Conservation (phyloP, 2,329 filamentous ascomycete species). For the Colletotrichum falcatum region DNA sequence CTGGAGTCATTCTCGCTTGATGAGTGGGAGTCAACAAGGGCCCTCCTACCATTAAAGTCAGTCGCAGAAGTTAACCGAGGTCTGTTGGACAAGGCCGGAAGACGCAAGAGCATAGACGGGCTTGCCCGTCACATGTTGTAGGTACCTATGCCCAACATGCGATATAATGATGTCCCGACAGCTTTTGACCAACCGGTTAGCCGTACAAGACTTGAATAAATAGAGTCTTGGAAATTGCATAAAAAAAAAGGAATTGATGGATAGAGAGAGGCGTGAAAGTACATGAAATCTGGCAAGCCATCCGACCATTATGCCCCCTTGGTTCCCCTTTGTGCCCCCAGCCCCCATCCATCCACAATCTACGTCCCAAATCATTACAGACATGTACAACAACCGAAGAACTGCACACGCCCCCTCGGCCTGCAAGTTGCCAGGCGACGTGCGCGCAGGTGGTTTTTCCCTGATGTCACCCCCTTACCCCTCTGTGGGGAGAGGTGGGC, state of each 20-base stretch:
- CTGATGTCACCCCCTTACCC: conserved; percentile 10
- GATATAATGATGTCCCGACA: background rate
- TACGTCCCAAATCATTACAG: conserved; percentile 20
- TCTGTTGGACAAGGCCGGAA: background rate
- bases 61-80: background rate
- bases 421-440: background rate
- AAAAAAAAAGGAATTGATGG: too few relatives aligned
- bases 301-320: background rate
- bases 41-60: conserved; percentile 23
- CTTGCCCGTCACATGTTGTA: conserved; percentile 5
- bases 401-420: background rate
- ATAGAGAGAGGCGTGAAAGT: conserved; percentile 9
- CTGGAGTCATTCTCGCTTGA: conserved; percentile 15
- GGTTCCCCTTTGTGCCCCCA: conserved; percentile 14
- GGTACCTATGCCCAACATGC: background rate
- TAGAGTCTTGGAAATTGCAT: too few relatives aligned
- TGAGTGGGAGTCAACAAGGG: conserved; percentile 21
- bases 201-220: conserved; percentile 2
- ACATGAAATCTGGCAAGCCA: conserved; percentile 12
- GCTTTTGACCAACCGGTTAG: background rate
- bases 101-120: background rate
- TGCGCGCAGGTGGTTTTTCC: background rate
- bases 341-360: conserved; percentile 37
- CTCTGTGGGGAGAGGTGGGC: conserved; percentile 7
- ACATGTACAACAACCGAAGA: conserved; percentile 12